These are phyloP conservation scores for Termitomyces sp. DNA, from an alignment of 768 basidiomycete genomes.

Conservation along the genomic window DNA sequence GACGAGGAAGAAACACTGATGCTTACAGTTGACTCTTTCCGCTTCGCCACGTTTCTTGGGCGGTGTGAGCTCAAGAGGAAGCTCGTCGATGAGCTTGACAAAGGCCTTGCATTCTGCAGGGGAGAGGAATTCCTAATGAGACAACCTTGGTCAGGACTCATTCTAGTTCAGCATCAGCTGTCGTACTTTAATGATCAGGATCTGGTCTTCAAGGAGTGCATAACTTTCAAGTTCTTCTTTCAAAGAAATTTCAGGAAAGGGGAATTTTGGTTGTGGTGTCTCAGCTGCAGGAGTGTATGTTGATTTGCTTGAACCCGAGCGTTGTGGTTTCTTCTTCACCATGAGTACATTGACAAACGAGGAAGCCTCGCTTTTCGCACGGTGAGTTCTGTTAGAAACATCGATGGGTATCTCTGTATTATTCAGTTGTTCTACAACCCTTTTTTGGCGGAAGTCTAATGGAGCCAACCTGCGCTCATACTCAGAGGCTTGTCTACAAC, in stretches of 20 bases:
- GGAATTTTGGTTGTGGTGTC: not conserved
- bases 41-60: constrained; percentile 74
- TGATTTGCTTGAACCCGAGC: not conserved
- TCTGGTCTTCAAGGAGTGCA: constrained; percentile 57
- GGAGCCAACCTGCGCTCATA: no score
- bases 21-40: constrained; percentile 60
- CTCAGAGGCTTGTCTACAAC: no score
- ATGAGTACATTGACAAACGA: constrained; percentile 1
- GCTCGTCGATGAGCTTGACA: constrained; percentile 51
- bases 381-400: no score
- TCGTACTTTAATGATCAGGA: constrained; percentile 55
- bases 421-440: no score
- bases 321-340: constrained; percentile 14
- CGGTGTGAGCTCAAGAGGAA: constrained; percentile 61
- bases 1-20: not conserved
- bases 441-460: no score
- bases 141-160: constrained; percentile 1
- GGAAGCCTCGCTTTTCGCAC: no score
- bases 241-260: constrained; percentile 35
- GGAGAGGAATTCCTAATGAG: constrained; percentile 48
- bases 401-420: no score
- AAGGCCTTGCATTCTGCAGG: constrained; percentile 57
- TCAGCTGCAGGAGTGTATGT: not conserved
- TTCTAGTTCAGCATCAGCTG: not conserved
- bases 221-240: constrained; percentile 44